These are phyloP conservation scores for Chlamydomonas schloesseri DNA, from an alignment of 139 green algal species.

Conservation along the genomic window DNA sequence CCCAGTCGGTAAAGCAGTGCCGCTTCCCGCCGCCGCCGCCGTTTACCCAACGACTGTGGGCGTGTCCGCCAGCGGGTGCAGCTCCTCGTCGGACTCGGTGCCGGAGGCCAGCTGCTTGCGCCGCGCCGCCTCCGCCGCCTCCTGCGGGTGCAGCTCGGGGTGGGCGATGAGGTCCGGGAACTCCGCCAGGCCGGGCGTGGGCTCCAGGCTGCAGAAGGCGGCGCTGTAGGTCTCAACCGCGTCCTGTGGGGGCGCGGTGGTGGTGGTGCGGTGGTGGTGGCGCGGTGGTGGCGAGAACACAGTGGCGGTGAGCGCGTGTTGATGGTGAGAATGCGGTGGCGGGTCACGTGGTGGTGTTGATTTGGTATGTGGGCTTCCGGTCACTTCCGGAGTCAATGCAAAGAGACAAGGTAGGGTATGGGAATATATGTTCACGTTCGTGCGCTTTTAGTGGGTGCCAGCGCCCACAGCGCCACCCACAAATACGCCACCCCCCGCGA, in stretches of 20 bases:
- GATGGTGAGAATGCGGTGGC: no score
- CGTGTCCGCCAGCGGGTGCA: conserved; percentile 28
- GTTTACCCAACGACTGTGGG: conserved; percentile 10
- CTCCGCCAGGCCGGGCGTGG: conserved; percentile 23
- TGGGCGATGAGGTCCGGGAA: conserved; percentile 28
- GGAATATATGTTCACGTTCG: no score
- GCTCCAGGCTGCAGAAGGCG: conserved; percentile 37
- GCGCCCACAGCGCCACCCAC: no score
- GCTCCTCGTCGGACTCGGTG: background rate
- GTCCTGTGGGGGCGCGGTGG: conserved; percentile 28
- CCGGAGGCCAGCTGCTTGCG: background rate
- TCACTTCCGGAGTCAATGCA: no score
- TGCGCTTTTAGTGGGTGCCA: no score
- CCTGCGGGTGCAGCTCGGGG: conserved; percentile 4
- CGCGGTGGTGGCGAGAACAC: background rate
- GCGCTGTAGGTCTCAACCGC: conserved; percentile 35
- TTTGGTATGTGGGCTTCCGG: no score
- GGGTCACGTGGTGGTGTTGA: no score
- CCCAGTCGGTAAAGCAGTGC: no score
- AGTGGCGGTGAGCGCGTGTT: no score
- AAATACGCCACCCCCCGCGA: no score
- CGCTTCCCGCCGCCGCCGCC: background rate
- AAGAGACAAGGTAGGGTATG: no score
- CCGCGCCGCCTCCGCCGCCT: background rate
- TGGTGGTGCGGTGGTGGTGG: background rate